Evolutionary conservation across 1,284 basidiomycete genomes (phyloP).

Genomic region (Fomitopsis betulina): DNA sequence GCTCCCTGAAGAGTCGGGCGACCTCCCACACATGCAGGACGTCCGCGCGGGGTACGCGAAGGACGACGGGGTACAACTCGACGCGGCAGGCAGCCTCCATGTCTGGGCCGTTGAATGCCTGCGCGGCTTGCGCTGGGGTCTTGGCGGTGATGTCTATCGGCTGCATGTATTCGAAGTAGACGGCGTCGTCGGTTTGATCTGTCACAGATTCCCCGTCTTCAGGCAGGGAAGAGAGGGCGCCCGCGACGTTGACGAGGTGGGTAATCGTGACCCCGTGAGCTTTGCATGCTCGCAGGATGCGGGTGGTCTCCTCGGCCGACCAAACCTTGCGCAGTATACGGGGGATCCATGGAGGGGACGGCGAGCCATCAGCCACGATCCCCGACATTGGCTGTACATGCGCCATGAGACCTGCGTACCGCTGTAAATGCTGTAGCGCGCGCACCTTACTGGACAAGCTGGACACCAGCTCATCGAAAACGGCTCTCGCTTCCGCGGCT

Average conservation of each 20-base stretch:
- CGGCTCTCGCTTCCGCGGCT: background rate
- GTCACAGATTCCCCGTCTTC: background rate
- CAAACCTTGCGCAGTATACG: background rate
- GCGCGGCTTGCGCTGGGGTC: background rate
- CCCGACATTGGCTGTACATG: background rate
- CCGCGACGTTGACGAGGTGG: background rate
- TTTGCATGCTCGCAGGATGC: slow-evolving; percentile 1
- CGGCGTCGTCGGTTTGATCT: background rate
- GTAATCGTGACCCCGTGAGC: slow-evolving; percentile 2
- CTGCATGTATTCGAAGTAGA: background rate
- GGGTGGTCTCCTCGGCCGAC: background rate
- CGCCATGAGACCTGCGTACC: background rate
- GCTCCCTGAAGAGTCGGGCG: background rate
- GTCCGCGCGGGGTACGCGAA: background rate
- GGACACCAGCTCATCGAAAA: background rate
- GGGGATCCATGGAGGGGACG: background rate
- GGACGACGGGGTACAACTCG: background rate
- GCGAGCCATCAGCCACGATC: background rate
- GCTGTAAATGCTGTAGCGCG: no score
- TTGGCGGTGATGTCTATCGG: background rate
- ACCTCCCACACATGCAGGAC: background rate
- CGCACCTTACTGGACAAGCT: background rate
- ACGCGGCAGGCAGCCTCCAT: background rate
- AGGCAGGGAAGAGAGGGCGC: background rate
- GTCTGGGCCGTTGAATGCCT: no score